These are phyloP conservation scores for Lonicera japonica DNA, from an alignment of 129 eudicot genomes.

Conservation along the genomic window DNA sequence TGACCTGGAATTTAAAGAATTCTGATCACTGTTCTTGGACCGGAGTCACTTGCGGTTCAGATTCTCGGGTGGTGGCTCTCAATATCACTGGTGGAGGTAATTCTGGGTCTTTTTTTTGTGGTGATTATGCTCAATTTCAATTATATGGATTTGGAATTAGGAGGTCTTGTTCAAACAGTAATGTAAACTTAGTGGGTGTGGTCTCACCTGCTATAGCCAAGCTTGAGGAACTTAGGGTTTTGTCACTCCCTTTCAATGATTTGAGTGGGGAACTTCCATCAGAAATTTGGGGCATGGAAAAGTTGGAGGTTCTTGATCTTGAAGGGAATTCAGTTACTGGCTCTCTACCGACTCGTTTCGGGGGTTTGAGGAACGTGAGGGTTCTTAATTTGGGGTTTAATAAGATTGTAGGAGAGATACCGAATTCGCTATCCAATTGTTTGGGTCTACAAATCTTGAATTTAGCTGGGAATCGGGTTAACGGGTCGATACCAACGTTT, in stretches of 20 bases:
- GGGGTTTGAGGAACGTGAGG: constrained; percentile 56
- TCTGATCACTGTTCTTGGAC: constrained; percentile 66
- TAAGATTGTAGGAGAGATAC: constrained; percentile 62
- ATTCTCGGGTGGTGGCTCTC: constrained; percentile 56
- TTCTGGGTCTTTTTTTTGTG: constrained; percentile 46
- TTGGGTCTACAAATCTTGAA: constrained; percentile 57
- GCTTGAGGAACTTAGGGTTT: constrained; percentile 52
- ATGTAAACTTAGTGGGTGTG: constrained; percentile 44
- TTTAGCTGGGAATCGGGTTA: constrained; percentile 68
- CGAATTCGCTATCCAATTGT: constrained; percentile 39
- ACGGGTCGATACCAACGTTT: constrained; percentile 60
- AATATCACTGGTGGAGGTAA: constrained; percentile 77
- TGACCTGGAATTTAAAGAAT: constrained; percentile 41
- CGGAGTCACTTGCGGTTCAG: constrained; percentile 62
- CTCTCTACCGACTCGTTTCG: constrained; percentile 29
- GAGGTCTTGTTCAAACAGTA: constrained; percentile 40
- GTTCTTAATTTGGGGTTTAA: constrained; percentile 87
- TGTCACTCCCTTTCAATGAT: constrained; percentile 78
- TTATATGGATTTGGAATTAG: constrained; percentile 86
- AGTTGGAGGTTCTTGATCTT: constrained; percentile 84
- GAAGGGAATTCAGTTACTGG: constrained; percentile 77
- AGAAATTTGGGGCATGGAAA: constrained; percentile 82
- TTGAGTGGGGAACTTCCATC: constrained; percentile 65
- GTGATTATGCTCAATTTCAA: constrained; percentile 46
- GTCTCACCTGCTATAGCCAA: constrained; percentile 46